Base-by-base conservation (phyloP, 345 rosid species). In the Aquilaria sinensis region DNA sequence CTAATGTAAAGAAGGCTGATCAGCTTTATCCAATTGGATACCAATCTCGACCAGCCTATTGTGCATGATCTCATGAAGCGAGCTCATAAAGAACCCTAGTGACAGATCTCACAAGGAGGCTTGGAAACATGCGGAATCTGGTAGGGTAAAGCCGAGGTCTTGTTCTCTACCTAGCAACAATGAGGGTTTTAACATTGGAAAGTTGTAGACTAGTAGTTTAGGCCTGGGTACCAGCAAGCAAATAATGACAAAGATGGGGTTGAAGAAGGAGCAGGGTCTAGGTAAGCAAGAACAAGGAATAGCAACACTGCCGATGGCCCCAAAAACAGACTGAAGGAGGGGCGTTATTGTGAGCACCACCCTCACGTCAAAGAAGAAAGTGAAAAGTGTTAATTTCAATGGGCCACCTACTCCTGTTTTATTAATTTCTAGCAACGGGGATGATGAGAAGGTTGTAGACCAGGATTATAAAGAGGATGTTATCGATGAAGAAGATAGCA, bases 171-270 rank as follows among this genome's bases (percentile, higher is more conserved):
- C 97, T 0, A 77, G 72, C 15, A 79, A 50, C 61, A 81, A 45
- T 0, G 94, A 83, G 2, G 96, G 84, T 2, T 94, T 94, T 71
- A 73, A 45, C 1, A 85, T 94, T 23, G 95, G 90, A 12, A 94
- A 88, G 70, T 87, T 96, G 31, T 97, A 90, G 75, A 90, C 92
- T 11, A 79, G 72, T 37, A 97, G 99, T 2, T 72, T 94, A 64
- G 99, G 99, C 31, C 81, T 94, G 45, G 99, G 99, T 33, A 92
- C 95, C 0, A 96, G 99, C 15, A 97, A 97, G 46, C 96, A 94
- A 65, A 94, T 94, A 97, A 94, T 94, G 99, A 97, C 96, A 0
- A 94, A 90, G 76, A 94, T 94, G 99, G 99, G 99, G 0, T 94
- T 97, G 97, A 94, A 91, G 75, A 85, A 91, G 16, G 99, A 97